Evolutionary conservation across 2,329 filamentous ascomycete species (phyloP).

Genomic region (Fusarium papillatum): DNA sequence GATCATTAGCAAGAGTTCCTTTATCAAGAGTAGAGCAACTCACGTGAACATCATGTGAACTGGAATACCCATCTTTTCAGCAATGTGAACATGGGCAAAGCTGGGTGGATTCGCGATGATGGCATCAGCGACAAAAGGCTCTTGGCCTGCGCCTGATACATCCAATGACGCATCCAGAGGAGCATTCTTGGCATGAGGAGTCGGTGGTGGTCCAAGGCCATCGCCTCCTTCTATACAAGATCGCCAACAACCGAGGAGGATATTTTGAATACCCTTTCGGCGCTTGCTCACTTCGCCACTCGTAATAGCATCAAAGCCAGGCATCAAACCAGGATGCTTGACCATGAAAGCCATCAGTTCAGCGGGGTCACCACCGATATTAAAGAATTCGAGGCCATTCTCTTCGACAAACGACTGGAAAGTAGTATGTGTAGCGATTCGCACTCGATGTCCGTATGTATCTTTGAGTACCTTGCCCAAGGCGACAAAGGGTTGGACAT

Average conservation of each 20-base stretch:
- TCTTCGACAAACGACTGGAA: constrained; percentile 79
- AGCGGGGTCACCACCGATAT: constrained; percentile 81
- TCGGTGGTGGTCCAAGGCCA: constrained; percentile 66
- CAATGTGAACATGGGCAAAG: constrained; percentile 82
- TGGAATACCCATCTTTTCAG: constrained; percentile 81
- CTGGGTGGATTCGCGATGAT: constrained; percentile 86
- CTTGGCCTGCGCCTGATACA: constrained; percentile 55
- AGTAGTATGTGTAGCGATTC: constrained; percentile 79
- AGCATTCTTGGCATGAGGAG: constrained; percentile 61
- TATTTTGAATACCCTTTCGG: constrained; percentile 81
- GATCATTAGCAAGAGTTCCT: constrained; percentile 54
- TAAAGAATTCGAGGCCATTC: constrained; percentile 81
- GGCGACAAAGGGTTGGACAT: constrained; percentile 83
- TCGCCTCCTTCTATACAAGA: constrained; percentile 87
- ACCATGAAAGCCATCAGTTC: constrained; percentile 93
- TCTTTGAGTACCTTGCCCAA: constrained; percentile 75
- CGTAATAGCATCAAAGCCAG: constrained; percentile 81
- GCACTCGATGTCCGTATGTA: constrained; percentile 78
- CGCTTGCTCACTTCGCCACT: constrained; percentile 83
- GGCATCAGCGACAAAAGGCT: constrained; percentile 85
- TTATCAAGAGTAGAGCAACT: constrained; percentile 49
- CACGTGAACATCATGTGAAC: constrained; percentile 93
- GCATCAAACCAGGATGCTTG: constrained; percentile 89
- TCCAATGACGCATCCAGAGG: constrained; percentile 54
- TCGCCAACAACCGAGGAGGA: constrained; percentile 88